Evolutionary conservation across 371 early-diverging fungal species (phyloP).

Genomic region (Mucor irregularis): DNA sequence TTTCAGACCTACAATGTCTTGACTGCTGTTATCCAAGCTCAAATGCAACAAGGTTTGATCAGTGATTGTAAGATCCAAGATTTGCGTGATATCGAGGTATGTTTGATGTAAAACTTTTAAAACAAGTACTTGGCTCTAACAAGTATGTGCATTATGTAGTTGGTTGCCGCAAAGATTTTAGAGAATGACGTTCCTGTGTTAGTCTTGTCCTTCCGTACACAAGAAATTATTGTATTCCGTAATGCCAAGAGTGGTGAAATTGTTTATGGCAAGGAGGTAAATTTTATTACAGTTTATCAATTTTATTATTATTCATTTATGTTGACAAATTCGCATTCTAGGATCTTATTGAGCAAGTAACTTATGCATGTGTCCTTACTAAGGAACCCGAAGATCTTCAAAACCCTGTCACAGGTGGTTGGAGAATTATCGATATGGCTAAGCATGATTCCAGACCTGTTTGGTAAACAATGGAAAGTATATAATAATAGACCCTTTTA

Average conservation of each 20-base stretch:
- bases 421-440: slow-evolving; percentile 91
- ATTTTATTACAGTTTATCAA: background rate
- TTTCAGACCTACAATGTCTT: slow-evolving; percentile 86
- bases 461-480: slow-evolving; percentile 45
- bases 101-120: background rate
- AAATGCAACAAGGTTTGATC: slow-evolving; percentile 83
- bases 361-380: slow-evolving; percentile 88
- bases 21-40: slow-evolving; percentile 83
- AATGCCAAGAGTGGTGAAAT: slow-evolving; percentile 83
- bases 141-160: slow-evolving; percentile 19
- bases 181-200: slow-evolving; percentile 92
- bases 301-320: background rate
- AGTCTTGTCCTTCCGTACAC: slow-evolving; percentile 89
- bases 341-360: slow-evolving; percentile 86
- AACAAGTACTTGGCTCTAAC: background rate
- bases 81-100: slow-evolving; percentile 85
- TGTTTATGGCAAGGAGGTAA: slow-evolving; percentile 79
- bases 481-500: background rate
- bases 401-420: slow-evolving; percentile 87
- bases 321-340: slow-evolving; percentile 1
- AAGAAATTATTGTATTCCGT: slow-evolving; percentile 93
- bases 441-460: slow-evolving; percentile 73
- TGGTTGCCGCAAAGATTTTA: slow-evolving; percentile 82
- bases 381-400: slow-evolving; percentile 84
- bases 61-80: slow-evolving; percentile 94